These are phyloP conservation scores for Echria macrotheca DNA, from an alignment of 495 filamentous ascomycete genomes.

Conservation along the genomic window DNA sequence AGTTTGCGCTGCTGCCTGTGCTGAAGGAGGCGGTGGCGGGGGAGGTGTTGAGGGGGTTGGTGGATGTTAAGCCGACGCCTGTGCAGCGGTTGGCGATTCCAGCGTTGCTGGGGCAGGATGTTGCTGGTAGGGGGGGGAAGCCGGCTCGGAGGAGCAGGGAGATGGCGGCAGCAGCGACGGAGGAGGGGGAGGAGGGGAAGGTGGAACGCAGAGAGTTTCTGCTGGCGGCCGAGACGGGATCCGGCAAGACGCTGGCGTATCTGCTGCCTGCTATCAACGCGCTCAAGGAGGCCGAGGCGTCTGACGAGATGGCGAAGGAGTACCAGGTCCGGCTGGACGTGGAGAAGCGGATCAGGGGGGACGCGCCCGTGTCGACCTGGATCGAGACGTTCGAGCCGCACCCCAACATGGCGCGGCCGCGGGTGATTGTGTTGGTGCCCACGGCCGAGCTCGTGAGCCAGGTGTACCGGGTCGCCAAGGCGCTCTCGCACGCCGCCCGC, in stretches of 20 bases:
- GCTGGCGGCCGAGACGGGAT: slow-evolving; percentile 92
- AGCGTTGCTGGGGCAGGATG: slow-evolving; percentile 49
- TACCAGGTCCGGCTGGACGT: slow-evolving; percentile 43
- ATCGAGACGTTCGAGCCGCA: slow-evolving; percentile 54
- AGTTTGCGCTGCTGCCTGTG: slow-evolving; percentile 66
- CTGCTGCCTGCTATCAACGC: slow-evolving; percentile 75
- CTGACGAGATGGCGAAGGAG: slow-evolving; percentile 50
- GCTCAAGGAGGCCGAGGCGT: slow-evolving; percentile 69
- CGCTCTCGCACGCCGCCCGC: slow-evolving; percentile 73
- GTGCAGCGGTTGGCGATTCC: slow-evolving; percentile 88
- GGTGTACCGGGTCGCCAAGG: slow-evolving; percentile 71
- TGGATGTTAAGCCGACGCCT: slow-evolving; percentile 71
- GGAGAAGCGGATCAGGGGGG: slow-evolving; percentile 43
- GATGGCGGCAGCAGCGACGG: too few species aligned
- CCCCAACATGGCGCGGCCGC: slow-evolving; percentile 68
- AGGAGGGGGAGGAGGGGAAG: neutral
- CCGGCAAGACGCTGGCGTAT: slow-evolving; percentile 93
- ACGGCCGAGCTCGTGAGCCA: slow-evolving; percentile 91
- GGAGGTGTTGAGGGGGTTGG: slow-evolving; percentile 66
- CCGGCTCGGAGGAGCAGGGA: too few species aligned
- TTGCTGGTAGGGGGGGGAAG: slow-evolving; percentile 8
- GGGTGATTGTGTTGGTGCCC: slow-evolving; percentile 83
- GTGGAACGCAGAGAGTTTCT: slow-evolving; percentile 65
- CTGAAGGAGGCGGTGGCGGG: slow-evolving; percentile 66
- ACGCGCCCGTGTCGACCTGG: slow-evolving; percentile 42